Evolutionary conservation across 2,329 filamentous ascomycete species (phyloP).

Genomic region (Neonectria neomacrospora): DNA sequence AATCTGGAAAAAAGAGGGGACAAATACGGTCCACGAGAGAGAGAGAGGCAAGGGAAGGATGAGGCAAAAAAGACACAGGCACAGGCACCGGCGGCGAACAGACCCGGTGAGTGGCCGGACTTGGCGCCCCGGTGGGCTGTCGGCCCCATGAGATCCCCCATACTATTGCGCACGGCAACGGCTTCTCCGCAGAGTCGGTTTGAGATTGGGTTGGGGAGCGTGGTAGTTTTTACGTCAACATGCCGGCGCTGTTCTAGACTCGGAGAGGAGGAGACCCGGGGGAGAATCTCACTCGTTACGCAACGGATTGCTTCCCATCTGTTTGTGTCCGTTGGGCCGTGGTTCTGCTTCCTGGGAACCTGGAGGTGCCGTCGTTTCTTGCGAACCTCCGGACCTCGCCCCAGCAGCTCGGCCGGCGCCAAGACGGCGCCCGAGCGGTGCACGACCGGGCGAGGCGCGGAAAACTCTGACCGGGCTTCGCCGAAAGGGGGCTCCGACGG

Average conservation of each 20-base stretch:
- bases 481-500: conserved; percentile 5
- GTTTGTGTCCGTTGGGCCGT: no score
- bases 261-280: background rate
- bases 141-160: background rate
- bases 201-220: conserved; percentile 27
- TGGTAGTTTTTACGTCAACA: conserved; percentile 29
- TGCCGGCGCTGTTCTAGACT: conserved; percentile 11
- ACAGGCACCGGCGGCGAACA: no score
- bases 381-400: conserved; percentile 3
- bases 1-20: background rate
- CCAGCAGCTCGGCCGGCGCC: conserved; percentile 7
- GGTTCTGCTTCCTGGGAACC: no score
- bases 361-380: no score
- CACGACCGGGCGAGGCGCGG: conserved; percentile 6
- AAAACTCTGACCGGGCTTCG: conserved; percentile 20
- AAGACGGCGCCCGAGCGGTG: conserved; percentile 20
- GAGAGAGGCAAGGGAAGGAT: background rate
- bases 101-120: background rate
- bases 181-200: conserved; percentile 18
- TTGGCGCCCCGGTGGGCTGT: background rate
- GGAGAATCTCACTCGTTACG: no score
- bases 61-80: conserved; percentile 10
- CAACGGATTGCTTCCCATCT: no score
- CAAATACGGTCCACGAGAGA: background rate
- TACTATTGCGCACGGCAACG: background rate